Evolutionary conservation across 441 rosid genomes (phyloP).

Genomic region (Manihot esculenta): DNA sequence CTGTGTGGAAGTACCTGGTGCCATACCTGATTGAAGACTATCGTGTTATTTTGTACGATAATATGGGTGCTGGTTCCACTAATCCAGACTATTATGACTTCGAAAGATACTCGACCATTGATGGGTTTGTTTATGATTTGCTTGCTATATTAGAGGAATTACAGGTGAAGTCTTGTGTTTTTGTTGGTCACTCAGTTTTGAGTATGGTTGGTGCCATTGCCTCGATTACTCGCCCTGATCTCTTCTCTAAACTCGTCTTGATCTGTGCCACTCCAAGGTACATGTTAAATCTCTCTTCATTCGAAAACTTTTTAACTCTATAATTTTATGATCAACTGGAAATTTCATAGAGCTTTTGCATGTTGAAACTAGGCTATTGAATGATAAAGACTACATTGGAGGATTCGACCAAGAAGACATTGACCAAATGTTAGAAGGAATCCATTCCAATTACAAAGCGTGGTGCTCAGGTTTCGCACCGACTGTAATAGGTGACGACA

Average conservation of each 20-base stretch:
- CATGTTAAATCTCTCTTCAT: too few relatives aligned
- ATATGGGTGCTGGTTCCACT: too few relatives aligned
- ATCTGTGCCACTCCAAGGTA: constrained; percentile 78
- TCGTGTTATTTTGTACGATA: too few relatives aligned
- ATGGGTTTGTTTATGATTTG: constrained; percentile 66
- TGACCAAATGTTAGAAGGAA: constrained; percentile 68
- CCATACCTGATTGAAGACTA: constrained; percentile 62
- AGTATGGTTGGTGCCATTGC: constrained; percentile 70
- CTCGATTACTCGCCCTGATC: constrained; percentile 69
- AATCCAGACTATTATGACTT: too few relatives aligned
- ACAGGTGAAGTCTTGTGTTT: constrained; percentile 49
- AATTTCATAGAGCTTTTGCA: neutral
- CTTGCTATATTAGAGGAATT: constrained; percentile 71
- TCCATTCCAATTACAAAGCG: constrained; percentile 60
- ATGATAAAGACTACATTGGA: constrained; percentile 62
- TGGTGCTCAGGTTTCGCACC: constrained; percentile 82
- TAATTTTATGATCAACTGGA: too few relatives aligned
- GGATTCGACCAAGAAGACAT: constrained; percentile 69
- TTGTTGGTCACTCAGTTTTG: constrained; percentile 70
- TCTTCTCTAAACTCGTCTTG: too few relatives aligned
- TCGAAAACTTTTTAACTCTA: too few relatives aligned
- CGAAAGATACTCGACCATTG: constrained; percentile 60
- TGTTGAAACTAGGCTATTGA: constrained; percentile 10
- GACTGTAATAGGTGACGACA: constrained; percentile 62
- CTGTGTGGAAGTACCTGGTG: constrained; percentile 73